These are phyloP conservation scores for Avena sativa DNA, from an alignment of 176 grass and related monocot genomes.

Conservation along the genomic window DNA sequence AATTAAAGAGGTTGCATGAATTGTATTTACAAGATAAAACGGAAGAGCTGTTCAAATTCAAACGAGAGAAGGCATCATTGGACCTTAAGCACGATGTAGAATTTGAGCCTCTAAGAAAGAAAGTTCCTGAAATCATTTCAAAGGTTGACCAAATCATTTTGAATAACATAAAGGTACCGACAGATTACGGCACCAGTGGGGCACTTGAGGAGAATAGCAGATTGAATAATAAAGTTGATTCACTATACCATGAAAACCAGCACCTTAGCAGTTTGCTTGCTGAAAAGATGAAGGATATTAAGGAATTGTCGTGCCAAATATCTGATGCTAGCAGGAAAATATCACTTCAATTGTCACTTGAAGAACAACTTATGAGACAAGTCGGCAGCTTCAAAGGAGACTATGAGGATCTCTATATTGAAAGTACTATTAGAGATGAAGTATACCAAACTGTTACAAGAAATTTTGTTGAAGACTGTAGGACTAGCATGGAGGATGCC, in stretches of 20 bases:
- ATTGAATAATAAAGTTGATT: constrained; percentile 74
- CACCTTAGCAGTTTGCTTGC: constrained; percentile 63
- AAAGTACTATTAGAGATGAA: constrained; percentile 82
- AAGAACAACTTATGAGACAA: constrained; percentile 60
- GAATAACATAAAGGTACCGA: constrained; percentile 46
- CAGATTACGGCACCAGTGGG: constrained; percentile 36
- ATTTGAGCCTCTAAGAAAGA: constrained; percentile 77
- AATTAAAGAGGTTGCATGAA: constrained; percentile 91
- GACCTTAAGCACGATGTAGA: constrained; percentile 85
- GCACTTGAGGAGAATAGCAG: constrained; percentile 62
- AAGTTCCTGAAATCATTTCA: constrained; percentile 81
- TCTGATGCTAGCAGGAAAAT: constrained; percentile 64
- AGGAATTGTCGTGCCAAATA: constrained; percentile 62
- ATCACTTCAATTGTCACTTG: constrained; percentile 49
- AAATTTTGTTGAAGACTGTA: constrained; percentile 56
- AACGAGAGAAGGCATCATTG: constrained; percentile 83
- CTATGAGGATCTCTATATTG: constrained; percentile 61
- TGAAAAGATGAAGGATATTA: constrained; percentile 73
- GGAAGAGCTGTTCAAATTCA: constrained; percentile 93
- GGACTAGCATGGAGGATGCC: constrained; percentile 48
- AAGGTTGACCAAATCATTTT: constrained; percentile 73
- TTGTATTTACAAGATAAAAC: constrained; percentile 88
- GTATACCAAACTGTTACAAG: constrained; percentile 60
- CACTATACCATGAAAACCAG: constrained; percentile 71
- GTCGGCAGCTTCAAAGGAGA: constrained; percentile 53